These are phyloP conservation scores for Xylariomycetidae sp. DNA, from an alignment of 2,329 filamentous ascomycete species.

Conservation along the genomic window DNA sequence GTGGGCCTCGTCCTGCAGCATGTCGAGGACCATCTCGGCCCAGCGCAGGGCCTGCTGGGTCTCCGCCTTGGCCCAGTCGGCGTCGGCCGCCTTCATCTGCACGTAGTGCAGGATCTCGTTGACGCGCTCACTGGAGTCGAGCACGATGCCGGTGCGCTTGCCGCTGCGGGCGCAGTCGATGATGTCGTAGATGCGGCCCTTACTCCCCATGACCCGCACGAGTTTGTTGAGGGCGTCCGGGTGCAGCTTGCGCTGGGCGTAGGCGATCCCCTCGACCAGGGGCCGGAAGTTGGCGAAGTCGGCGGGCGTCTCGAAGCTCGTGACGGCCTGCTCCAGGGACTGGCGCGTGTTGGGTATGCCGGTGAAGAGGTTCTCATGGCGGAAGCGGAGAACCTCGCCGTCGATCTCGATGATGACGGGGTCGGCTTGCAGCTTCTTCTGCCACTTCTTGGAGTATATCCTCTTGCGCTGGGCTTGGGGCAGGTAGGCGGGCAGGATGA, in stretches of 20 bases:
- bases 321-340: slow-evolving; percentile 33
- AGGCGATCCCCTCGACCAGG: slow-evolving; percentile 46
- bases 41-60: slow-evolving; percentile 40
- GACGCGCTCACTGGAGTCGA: slow-evolving; percentile 38
- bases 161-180: slow-evolving; percentile 47
- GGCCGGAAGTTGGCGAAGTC: slow-evolving; percentile 51
- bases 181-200: slow-evolving; percentile 39
- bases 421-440: slow-evolving; percentile 46
- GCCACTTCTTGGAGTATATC: slow-evolving; percentile 44
- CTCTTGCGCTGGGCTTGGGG: slow-evolving; percentile 46
- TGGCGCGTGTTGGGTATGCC: slow-evolving; percentile 37
- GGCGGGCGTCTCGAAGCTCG: slow-evolving; percentile 40
- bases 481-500: slow-evolving; percentile 60
- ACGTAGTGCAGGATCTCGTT: slow-evolving; percentile 33
- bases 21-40: slow-evolving; percentile 43
- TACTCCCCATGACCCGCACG: slow-evolving; percentile 34
- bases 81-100: slow-evolving; percentile 38
- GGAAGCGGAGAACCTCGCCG: slow-evolving; percentile 49
- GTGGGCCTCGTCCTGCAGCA: slow-evolving; percentile 43
- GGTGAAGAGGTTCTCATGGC: slow-evolving; percentile 36
- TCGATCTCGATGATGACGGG: slow-evolving; percentile 56
- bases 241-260: slow-evolving; percentile 35
- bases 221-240: slow-evolving; percentile 32
- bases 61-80: slow-evolving; percentile 28
- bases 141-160: slow-evolving; percentile 39